These are phyloP conservation scores for Aspergillus proliferans DNA, from an alignment of 2,329 filamentous ascomycete genomes.

Conservation along the genomic window DNA sequence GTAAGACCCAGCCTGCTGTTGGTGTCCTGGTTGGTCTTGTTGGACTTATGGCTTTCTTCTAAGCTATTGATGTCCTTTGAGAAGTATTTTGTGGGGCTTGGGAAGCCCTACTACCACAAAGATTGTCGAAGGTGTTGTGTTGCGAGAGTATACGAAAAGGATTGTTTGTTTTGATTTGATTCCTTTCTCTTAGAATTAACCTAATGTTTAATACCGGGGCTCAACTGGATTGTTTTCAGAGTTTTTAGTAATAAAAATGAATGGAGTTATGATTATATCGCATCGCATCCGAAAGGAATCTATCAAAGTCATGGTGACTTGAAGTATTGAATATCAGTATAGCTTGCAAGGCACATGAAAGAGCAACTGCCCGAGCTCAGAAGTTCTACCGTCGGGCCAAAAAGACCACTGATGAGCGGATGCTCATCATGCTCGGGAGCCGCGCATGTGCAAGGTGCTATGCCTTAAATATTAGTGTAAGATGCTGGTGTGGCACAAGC, in stretches of 20 bases:
- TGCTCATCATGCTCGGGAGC: too few species aligned
- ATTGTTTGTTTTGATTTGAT: background rate
- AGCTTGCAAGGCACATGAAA: too few species aligned
- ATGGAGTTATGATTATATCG: background rate
- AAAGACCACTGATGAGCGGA: too few species aligned
- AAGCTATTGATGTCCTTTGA: conserved; percentile 12
- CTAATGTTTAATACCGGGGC: background rate
- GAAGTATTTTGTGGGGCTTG: too few species aligned
- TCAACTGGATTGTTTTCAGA: background rate
- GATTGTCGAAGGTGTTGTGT: background rate
- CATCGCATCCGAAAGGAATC: too few species aligned
- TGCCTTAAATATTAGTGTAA: background rate
- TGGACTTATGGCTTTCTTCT: conserved; percentile 34
- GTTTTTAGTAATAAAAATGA: background rate
- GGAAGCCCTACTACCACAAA: background rate
- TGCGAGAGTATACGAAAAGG: too few species aligned
- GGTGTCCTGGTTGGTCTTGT: conserved; percentile 33
- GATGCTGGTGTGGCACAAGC: background rate
- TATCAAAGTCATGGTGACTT: too few species aligned
- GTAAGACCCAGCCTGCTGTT: conserved; percentile 28
- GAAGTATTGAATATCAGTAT: too few species aligned
- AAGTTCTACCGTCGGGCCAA: too few species aligned
- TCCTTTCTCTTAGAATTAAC: background rate
- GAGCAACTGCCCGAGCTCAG: too few species aligned
- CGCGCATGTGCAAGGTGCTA: too few species aligned